A percentile compares a stretch with the other conserved stretches of the same genome.
These are phyloP conservation scores for Candida labiduridarum DNA, from an alignment of 1,139 yeast genomes.

Conservation along the genomic window DNA sequence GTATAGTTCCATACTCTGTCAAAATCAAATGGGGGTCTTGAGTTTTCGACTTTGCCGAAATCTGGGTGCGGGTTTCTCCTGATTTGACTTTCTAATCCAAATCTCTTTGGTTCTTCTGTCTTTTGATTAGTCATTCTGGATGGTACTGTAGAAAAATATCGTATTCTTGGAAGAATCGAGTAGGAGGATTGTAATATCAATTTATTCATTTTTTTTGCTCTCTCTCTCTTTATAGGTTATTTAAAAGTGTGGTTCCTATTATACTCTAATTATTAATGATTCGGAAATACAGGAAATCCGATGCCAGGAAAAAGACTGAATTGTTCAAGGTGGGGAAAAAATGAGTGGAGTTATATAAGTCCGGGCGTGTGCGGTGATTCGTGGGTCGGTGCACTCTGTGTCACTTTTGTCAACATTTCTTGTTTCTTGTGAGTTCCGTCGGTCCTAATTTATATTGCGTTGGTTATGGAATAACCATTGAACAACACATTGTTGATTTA, in stretches of 20 bases:
- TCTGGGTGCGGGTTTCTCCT: constrained; percentile 27
- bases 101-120: constrained; percentile 14
- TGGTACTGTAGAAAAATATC: not conserved
- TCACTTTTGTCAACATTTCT: not conserved
- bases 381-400: not conserved
- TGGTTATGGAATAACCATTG: not conserved
- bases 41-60: constrained; percentile 26
- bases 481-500: no score
- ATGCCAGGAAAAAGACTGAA: not conserved
- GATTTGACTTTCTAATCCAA: constrained; percentile 19
- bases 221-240: not conserved
- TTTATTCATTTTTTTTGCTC: constrained; percentile 3
- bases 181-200: not conserved
- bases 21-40: constrained; percentile 26
- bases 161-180: not conserved
- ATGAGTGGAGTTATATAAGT: not conserved
- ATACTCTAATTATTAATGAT: not conserved
- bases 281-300: constrained; percentile 1
- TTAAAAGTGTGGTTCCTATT: not conserved
- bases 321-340: constrained; percentile 3
- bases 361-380: not conserved
- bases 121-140: constrained; percentile 6
- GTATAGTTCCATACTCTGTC: constrained; percentile 22
- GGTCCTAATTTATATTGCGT: not conserved
- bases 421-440: not conserved